phyloP scores from a whole-genome alignment of 805 yeast species.

The Kluyveromyces wickerhamii region DNA sequence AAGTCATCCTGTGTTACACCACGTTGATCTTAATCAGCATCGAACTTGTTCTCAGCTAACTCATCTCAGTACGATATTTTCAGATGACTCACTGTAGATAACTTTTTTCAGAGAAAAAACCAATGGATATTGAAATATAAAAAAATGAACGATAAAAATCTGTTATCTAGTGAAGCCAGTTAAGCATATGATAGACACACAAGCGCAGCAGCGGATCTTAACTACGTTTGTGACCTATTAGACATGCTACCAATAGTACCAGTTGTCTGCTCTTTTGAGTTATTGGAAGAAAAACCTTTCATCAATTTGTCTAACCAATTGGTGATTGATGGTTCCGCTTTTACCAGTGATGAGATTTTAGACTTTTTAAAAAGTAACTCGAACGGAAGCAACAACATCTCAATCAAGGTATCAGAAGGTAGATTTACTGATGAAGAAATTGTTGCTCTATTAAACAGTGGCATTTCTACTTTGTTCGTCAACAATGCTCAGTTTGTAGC shows the following conservation, averaged over 20 bases:
- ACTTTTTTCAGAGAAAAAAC: no score
- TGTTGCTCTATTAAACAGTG: conserved; percentile 51
- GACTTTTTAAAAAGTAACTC: conserved; percentile 11
- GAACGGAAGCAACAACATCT: conserved; percentile 16
- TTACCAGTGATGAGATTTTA: conserved; percentile 12
- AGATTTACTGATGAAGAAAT: conserved; percentile 35
- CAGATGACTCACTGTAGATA: no score
- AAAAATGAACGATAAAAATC: no score
- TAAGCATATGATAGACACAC: no score
- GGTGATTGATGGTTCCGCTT: conserved; percentile 20
- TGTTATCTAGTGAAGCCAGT: no score
- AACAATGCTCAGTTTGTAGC: conserved; percentile 21
- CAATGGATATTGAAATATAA: no score
- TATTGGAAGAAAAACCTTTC: conserved; percentile 15
- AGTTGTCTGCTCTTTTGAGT: conserved; percentile 14
- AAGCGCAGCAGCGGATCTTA: no score
- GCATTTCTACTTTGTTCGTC: conserved; percentile 44
- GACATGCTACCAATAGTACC: conserved; percentile 33
- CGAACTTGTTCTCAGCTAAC: no score
- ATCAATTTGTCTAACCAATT: conserved; percentile 22
- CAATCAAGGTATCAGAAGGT: conserved; percentile 21
- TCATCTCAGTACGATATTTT: no score
- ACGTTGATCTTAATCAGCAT: no score
- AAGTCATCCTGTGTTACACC: no score
- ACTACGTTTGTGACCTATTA: no score